Evolutionary conservation across 2,329 filamentous ascomycete genomes (phyloP).

Genomic region (Nannizziopsis arthrosporioides): DNA sequence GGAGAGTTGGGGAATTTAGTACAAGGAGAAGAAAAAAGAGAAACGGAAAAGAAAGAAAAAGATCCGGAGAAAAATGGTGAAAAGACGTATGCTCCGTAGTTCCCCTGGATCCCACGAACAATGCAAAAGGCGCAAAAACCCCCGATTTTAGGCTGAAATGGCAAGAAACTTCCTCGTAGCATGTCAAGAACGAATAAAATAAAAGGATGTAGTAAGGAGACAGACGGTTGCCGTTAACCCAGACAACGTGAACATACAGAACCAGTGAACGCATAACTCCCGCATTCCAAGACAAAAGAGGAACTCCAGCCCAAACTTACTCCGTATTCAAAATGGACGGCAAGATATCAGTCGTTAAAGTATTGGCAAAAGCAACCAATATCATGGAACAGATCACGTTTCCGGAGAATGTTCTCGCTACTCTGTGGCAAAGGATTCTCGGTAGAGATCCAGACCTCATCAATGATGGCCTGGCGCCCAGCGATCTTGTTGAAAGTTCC

Average conservation of each 20-base stretch:
- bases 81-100: not conserved
- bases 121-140: not conserved
- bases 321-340: not conserved
- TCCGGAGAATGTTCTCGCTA: not conserved
- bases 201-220: no score
- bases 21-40: not conserved
- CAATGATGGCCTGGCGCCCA: slow-evolving; percentile 22
- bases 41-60: not conserved
- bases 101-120: not conserved
- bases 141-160: no score
- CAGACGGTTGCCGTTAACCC: no score
- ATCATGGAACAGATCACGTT: not conserved
- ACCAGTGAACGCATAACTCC: no score
- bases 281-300: not conserved
- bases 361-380: slow-evolving; percentile 15
- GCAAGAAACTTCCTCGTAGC: no score
- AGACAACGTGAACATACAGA: no score
- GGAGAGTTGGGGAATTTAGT: not conserved
- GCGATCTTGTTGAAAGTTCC: slow-evolving; percentile 22
- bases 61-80: no score
- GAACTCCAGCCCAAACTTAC: not conserved
- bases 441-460: slow-evolving; percentile 23
- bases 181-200: no score
- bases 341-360: slow-evolving; percentile 11
- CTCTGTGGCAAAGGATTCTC: not conserved